Base-by-base conservation (phyloP, 2,329 filamentous ascomycete genomes). In the Calonectria pauciramosa region DNA sequence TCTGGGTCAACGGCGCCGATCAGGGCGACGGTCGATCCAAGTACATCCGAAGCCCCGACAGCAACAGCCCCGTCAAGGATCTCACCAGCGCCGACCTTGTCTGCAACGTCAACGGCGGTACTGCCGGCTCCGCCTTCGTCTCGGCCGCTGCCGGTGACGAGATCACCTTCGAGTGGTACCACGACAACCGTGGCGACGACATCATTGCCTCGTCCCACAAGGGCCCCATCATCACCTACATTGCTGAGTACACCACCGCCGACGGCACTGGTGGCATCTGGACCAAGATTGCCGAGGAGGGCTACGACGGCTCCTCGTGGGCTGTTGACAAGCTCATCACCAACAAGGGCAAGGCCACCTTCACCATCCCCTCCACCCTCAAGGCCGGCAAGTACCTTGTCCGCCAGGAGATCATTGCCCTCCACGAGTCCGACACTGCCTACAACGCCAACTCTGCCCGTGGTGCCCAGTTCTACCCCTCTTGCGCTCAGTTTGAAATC, bases 401-500 rank as follows among this genome's bases (percentile, higher is more conserved):
- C 76, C 88, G 89, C 69, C 88, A 90, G 81, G 89, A 91, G 82
- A 90, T 90, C 80, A 90, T 91, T 72, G 89, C 85, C 66, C 88
- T 87, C 63, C 89, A 91, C 84, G 86, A 87, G 77, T 86, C 87
- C 44, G 82, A 83, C 3, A 81, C 84, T 32, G 73, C 80, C 69
- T 83, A 75, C 79, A 70, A 76, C 56, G 65, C 64, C 38, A 80
- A 85, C 81, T 72, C 80, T 13, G 80, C 81, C 69, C 84, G 88
- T 76, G 80, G 80, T 67, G 80, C 80, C 52, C 80, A 81, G 78
- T 89, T 90, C 83, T 91, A 91, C 84, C 89, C 89, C 71, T 87
- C 88, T 76, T 91, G 92, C 83, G 85, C 91, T 79, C 92, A 93
- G 86, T 81, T 93, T 76, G 87, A 91, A 81, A 85, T 93, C 76